These are phyloP conservation scores for Neurospora africana DNA, from an alignment of 495 filamentous ascomycete genomes.

Conservation along the genomic window DNA sequence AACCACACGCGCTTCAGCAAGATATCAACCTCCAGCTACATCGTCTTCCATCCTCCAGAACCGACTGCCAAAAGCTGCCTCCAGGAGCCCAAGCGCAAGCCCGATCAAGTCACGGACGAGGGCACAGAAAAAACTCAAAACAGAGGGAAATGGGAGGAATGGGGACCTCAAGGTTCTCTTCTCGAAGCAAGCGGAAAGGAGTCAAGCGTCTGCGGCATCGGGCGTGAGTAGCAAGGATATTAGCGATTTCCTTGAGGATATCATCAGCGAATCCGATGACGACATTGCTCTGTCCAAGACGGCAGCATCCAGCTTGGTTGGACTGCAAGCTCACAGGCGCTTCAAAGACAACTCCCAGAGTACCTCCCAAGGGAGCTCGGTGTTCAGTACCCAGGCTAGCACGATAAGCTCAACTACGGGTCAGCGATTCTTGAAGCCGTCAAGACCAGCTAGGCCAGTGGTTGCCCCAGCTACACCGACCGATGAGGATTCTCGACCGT, in stretches of 20 bases:
- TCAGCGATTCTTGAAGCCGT: slow-evolving; percentile 29
- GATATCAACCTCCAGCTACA: slow-evolving; percentile 9
- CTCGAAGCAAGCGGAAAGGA: slow-evolving; percentile 40
- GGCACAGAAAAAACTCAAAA: slow-evolving; percentile 25
- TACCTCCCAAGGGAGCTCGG: not conserved
- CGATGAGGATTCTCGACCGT: slow-evolving; percentile 50
- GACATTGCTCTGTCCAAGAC: slow-evolving; percentile 33
- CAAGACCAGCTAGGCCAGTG: not conserved
- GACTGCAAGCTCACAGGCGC: slow-evolving; percentile 36
- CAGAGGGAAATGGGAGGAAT: slow-evolving; percentile 33
- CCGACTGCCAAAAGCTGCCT: slow-evolving; percentile 5
- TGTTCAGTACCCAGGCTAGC: not conserved
- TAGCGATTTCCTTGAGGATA: slow-evolving; percentile 28
- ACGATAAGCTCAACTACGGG: slow-evolving; percentile 12
- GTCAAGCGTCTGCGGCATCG: slow-evolving; percentile 7
- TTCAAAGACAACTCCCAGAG: slow-evolving; percentile 18
- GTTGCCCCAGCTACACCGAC: slow-evolving; percentile 6
- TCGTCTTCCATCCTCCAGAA: slow-evolving; percentile 3
- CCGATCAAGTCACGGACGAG: slow-evolving; percentile 31
- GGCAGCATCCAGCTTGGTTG: slow-evolving; percentile 30
- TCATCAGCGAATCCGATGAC: slow-evolving; percentile 40
- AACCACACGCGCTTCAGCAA: slow-evolving; percentile 13
- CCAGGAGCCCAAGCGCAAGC: slow-evolving; percentile 38
- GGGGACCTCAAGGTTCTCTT: slow-evolving; percentile 43
- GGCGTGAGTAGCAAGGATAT: not conserved